Conservation (phyloP, 768 basidiomycete species). For the Solioccasus polychromus region DNA sequence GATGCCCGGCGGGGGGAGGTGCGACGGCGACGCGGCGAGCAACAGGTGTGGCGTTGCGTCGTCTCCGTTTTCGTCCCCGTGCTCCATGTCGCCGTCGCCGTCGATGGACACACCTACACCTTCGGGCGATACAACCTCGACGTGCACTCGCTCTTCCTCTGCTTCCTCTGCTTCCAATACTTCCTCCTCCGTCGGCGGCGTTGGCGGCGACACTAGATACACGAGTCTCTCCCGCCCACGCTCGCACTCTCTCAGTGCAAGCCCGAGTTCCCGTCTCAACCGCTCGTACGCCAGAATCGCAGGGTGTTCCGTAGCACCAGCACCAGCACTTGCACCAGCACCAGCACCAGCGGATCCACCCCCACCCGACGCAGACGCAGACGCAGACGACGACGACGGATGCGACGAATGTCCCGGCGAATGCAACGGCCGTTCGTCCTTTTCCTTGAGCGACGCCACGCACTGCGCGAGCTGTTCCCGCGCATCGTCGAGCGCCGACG, state of each 20-base stretch:
- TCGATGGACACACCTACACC: slow-evolving; percentile 21
- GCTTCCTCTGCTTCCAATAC: neutral
- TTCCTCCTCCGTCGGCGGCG: slow-evolving; percentile 39
- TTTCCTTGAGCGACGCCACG: slow-evolving; percentile 53
- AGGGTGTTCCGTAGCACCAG: slow-evolving; percentile 35
- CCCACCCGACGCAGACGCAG: too few species aligned
- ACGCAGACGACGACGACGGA: slow-evolving; percentile 18
- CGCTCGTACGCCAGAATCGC: slow-evolving; percentile 73
- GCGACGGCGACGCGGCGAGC: slow-evolving; percentile 40
- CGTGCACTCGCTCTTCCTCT: slow-evolving; percentile 2
- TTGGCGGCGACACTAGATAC: slow-evolving; percentile 50
- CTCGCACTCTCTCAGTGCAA: slow-evolving; percentile 80
- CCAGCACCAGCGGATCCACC: too few species aligned
- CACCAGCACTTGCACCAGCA: too few species aligned
- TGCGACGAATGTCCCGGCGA: slow-evolving; percentile 21
- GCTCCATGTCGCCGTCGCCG: too few species aligned
- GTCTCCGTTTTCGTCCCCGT: too few species aligned
- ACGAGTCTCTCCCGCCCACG: slow-evolving; percentile 66
- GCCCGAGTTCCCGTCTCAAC: slow-evolving; percentile 70
- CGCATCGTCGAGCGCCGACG: slow-evolving; percentile 67
- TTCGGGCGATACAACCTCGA: slow-evolving; percentile 17
- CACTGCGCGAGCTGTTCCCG: slow-evolving; percentile 64
- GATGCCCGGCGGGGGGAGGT: slow-evolving; percentile 62
- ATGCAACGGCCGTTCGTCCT: slow-evolving; percentile 31
- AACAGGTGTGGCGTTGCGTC: slow-evolving; percentile 44